phyloP scores from a whole-genome alignment of 768 basidiomycete species.

The Dictyophora rubrovolvata region DNA sequence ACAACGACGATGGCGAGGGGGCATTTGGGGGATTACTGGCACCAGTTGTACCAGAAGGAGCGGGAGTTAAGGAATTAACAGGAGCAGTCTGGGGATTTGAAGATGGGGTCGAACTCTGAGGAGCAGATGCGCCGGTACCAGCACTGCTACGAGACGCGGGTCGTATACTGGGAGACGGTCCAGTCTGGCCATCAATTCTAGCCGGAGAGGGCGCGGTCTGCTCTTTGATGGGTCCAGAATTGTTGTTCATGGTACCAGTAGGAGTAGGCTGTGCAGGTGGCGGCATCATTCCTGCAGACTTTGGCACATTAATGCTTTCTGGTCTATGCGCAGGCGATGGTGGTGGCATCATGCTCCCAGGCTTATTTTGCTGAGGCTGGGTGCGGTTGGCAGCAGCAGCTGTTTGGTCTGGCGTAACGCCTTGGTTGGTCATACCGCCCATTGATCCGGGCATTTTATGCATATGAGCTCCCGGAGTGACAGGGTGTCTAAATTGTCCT shows the following conservation, averaged over 20 bases:
- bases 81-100: conserved; percentile 13
- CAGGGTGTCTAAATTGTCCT: conserved; percentile 5
- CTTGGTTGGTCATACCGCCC: not conserved
- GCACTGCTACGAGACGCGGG: conserved; percentile 19
- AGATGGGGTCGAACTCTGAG: not conserved
- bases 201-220: conserved; percentile 21
- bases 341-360: conserved; percentile 27
- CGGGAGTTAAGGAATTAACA: conserved; percentile 31
- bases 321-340: conserved; percentile 36
- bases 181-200: conserved; percentile 21
- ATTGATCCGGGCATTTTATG: conserved; percentile 5
- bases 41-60: conserved; percentile 16
- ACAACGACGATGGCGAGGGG: conserved; percentile 28
- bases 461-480: conserved; percentile 2
- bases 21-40: conserved; percentile 21
- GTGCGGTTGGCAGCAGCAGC: not conserved
- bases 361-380: conserved; percentile 10
- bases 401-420: not conserved
- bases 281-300: conserved; percentile 16
- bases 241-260: conserved; percentile 18
- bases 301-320: conserved; percentile 14
- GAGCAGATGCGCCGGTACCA: conserved; percentile 11
- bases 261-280: conserved; percentile 11
- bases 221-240: conserved; percentile 23
- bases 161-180: conserved; percentile 35